These are phyloP conservation scores for Entophlyctis luteolus DNA, from an alignment of 192 early-diverging fungal species.

Conservation along the genomic window DNA sequence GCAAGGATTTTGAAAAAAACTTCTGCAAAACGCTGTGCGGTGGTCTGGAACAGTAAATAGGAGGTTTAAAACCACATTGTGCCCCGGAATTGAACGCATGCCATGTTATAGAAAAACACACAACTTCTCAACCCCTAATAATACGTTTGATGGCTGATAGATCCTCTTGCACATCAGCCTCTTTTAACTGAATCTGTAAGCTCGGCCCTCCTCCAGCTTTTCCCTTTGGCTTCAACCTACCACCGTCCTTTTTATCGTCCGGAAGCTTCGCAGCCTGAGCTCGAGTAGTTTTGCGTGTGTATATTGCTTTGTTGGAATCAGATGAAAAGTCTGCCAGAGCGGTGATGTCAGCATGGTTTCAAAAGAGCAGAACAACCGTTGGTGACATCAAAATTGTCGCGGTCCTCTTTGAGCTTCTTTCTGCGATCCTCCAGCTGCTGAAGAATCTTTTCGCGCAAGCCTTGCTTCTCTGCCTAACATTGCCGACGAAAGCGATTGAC, in stretches of 20 bases:
- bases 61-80: no score
- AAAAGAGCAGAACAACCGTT: conserved; percentile 41
- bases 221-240: conserved; percentile 17
- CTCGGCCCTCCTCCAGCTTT: conserved; percentile 24
- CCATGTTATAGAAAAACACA: no score
- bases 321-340: conserved; percentile 25
- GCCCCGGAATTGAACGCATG: no score
- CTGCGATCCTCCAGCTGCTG: conserved; percentile 73
- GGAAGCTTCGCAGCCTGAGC: conserved; percentile 38
- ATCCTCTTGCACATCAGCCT: conserved; percentile 25
- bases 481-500: neutral
- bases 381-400: conserved; percentile 75
- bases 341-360: neutral
- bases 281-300: conserved; percentile 41
- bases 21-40: no score
- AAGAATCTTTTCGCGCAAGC: conserved; percentile 70
- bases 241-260: conserved; percentile 35
- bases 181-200: conserved; percentile 22
- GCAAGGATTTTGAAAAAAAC: no score
- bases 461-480: conserved; percentile 47
- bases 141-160: conserved; percentile 9
- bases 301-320: conserved; percentile 36
- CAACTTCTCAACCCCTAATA: neutral
- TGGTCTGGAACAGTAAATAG: no score
- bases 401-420: conserved; percentile 74